Conservation (phyloP, 1,284 basidiomycete genomes). For the Sparassis latifolia region DNA sequence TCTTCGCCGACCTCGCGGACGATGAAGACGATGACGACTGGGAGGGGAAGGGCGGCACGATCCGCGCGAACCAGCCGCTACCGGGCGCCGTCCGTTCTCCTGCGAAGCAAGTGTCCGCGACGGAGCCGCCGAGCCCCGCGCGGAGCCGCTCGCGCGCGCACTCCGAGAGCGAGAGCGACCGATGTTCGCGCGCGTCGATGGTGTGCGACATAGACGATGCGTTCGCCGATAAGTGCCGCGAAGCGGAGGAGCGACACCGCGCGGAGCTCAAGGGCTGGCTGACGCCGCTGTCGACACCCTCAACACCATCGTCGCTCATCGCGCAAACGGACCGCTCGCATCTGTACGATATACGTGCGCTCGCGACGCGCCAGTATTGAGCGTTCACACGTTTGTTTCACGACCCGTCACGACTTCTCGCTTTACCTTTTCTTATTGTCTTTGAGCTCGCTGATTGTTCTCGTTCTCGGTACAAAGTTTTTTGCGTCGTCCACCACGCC, state of each 20-base stretch:
- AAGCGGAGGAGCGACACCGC: conserved; percentile 75
- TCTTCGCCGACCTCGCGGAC: conserved; percentile 85
- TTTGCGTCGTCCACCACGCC: conserved; percentile 7
- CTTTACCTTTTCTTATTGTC: conserved; percentile 17
- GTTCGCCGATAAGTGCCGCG: conserved; percentile 65
- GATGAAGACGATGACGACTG: conserved; percentile 75
- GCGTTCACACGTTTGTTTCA: not conserved
- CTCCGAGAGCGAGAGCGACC: conserved; percentile 70
- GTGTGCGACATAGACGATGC: conserved; percentile 67
- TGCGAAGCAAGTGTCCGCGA: conserved; percentile 26
- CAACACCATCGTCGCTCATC: conserved; percentile 33
- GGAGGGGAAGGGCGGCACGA: conserved; percentile 70
- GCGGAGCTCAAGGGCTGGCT: conserved; percentile 82
- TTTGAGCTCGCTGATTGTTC: conserved; percentile 6
- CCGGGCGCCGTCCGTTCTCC: conserved; percentile 19
- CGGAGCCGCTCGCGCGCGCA: conserved; percentile 56
- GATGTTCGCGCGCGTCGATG: conserved; percentile 67
- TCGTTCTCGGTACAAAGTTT: conserved; percentile 3
- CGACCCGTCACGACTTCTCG: not conserved
- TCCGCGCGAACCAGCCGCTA: conserved; percentile 55
- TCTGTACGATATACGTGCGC: conserved; percentile 73
- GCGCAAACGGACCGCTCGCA: conserved; percentile 50
- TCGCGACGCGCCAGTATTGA: conserved; percentile 75
- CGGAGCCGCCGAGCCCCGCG: conserved; percentile 46
- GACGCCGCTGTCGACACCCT: conserved; percentile 19